phyloP scores from a whole-genome alignment of 2,329 filamentous ascomycete species.

The Pseudogymnoascus sp. region DNA sequence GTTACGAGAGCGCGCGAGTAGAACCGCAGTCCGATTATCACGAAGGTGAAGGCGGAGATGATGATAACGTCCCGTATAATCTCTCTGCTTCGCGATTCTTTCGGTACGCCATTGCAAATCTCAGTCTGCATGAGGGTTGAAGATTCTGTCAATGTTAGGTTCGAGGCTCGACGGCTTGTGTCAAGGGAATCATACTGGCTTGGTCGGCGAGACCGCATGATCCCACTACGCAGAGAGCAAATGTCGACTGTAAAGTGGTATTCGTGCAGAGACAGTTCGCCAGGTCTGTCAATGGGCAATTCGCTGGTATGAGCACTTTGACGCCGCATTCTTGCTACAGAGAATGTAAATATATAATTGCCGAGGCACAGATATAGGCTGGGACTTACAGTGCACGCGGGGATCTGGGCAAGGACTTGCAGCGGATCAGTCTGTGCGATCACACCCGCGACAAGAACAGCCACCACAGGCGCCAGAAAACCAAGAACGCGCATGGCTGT shows the following conservation, averaged over 20 bases:
- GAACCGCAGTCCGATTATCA: slow-evolving; percentile 16
- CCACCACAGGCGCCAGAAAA: neutral
- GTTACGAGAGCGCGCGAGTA: slow-evolving; percentile 16
- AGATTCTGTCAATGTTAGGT: slow-evolving; percentile 8
- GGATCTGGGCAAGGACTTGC: neutral
- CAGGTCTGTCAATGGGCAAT: neutral
- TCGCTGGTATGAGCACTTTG: slow-evolving; percentile 4
- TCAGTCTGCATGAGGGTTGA: slow-evolving; percentile 14
- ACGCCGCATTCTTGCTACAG: slow-evolving; percentile 3
- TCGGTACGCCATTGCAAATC: slow-evolving; percentile 15
- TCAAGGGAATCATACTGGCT: slow-evolving; percentile 12
- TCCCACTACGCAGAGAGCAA: slow-evolving; percentile 13
- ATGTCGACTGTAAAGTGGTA: slow-evolving; percentile 13
- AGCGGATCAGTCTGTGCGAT: neutral
- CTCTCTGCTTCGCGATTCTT: slow-evolving; percentile 15
- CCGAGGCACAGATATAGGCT: neutral
- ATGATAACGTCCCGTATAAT: slow-evolving; percentile 15
- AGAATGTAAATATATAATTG: neutral
- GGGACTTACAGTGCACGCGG: slow-evolving; percentile 7
- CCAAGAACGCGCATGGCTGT: neutral
- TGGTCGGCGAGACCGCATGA: slow-evolving; percentile 17
- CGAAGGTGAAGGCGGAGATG: slow-evolving; percentile 15
- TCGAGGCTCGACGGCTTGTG: neutral
- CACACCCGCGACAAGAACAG: neutral
- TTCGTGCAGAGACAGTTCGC: slow-evolving; percentile 20